A percentile compares a stretch with the other conserved stretches of the same genome.
Conservation (phyloP, 306 rosid species). For the Dalbergia cochinchinensis region DNA sequence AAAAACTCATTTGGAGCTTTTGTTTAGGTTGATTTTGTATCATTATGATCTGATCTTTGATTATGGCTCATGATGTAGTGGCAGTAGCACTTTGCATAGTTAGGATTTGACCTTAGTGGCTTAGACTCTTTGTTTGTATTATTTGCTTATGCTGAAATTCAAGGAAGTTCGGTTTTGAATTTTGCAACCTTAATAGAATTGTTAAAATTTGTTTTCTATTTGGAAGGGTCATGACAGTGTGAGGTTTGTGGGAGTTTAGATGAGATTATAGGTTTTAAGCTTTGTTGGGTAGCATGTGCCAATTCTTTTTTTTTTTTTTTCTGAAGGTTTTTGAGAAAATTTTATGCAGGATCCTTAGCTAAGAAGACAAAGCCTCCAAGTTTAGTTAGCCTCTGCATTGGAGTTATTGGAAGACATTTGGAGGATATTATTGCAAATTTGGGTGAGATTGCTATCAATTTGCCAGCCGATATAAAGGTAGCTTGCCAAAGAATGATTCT, state of each 20-base stretch:
- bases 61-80: not conserved
- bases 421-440: constrained; percentile 81
- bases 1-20: constrained; percentile 6
- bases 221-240: constrained; percentile 10
- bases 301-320: not conserved
- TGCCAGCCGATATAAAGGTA: constrained; percentile 89
- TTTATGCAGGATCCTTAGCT: constrained; percentile 56
- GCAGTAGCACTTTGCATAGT: not conserved
- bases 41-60: not conserved
- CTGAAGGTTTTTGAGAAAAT: not conserved
- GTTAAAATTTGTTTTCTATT: constrained; percentile 3
- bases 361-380: constrained; percentile 68
- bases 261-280: constrained; percentile 12
- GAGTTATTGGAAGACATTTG: constrained; percentile 82
- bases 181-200: constrained; percentile 6
- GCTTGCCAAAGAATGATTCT: constrained; percentile 21
- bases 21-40: constrained; percentile 8
- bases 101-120: not conserved
- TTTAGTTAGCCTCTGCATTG: constrained; percentile 78
- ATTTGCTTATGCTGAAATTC: constrained; percentile 3
- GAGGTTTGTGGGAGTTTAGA: constrained; percentile 13
- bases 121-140: constrained; percentile 27
- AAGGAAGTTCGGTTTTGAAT: constrained; percentile 24
- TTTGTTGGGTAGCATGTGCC: not conserved
- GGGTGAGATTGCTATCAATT: constrained; percentile 66